Percentiles rank a stretch among this genome's conserved stretches.
phyloP scores from a whole-genome alignment of 1,139 yeast genomes.

The Hansenula anomala region DNA sequence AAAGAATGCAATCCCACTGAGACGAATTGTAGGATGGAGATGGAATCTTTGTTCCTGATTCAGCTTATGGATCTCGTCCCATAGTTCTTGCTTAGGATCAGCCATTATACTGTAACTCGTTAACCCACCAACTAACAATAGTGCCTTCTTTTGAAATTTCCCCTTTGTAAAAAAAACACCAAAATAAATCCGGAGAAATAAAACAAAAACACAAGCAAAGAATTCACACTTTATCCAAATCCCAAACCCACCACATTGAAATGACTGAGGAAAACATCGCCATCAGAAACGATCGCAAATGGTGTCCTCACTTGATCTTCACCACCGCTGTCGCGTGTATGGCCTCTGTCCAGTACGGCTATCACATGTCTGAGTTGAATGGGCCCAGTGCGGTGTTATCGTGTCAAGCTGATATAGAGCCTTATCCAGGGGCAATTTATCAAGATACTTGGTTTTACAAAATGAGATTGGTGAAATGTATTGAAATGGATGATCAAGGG shows the following conservation, averaged over 20 bases:
- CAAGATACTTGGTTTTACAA: conserved; percentile 22
- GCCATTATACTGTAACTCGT: not conserved
- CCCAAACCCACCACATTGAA: not conserved
- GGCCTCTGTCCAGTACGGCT: conserved; percentile 84
- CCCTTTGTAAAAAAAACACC: too few relatives aligned
- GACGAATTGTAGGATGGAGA: conserved; percentile 33
- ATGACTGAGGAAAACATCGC: not conserved
- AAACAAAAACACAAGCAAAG: not conserved
- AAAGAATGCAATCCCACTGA: conserved; percentile 30
- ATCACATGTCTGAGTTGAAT: conserved; percentile 83
- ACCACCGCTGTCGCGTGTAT: conserved; percentile 49
- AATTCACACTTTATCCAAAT: too few relatives aligned
- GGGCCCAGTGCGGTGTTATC: conserved; percentile 70
- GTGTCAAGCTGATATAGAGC: conserved; percentile 29
- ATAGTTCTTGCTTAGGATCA: not conserved
- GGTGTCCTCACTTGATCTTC: conserved; percentile 19
- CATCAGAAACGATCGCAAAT: conserved; percentile 1
- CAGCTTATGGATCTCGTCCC: not conserved
- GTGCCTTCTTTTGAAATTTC: too few relatives aligned
- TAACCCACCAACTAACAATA: too few relatives aligned
- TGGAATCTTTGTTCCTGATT: conserved; percentile 31
- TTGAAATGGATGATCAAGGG: conserved; percentile 57
- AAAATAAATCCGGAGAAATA: not conserved
- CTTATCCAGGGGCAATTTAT: conserved; percentile 22
- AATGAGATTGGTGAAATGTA: conserved; percentile 39